Evolutionary conservation across 345 rosid species (phyloP), one percentile per base, ranked within the genome.

Genomic region (Populus ilicifolia): DNA sequence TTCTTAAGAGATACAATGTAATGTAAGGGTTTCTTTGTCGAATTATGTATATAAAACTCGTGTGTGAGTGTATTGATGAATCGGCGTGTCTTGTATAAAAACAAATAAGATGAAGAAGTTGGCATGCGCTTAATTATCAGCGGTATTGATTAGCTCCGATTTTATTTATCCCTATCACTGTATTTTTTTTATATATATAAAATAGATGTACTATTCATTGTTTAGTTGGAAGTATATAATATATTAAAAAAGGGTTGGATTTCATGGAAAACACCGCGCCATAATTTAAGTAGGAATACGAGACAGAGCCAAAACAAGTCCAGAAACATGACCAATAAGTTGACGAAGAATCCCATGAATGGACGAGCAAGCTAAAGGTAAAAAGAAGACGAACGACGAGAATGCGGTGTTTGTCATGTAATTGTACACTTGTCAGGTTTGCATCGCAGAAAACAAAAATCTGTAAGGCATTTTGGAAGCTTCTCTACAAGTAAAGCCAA

Each of bases 211-310:
- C 17, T 0, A 12, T 5, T 21, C 18, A 33, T 13, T 54, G 35
- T 33, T 66, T 66, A 30, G 17, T 8, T 5, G 36, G 20, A 36
- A 38, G 35, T 10, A 73, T 13, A 73, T 27, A 27, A 20, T 17
- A 9, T n/a, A 10, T 62, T 11, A 10, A 23, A 4, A 16, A 29
- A 6, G 27, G 30, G 30, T 20, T 27, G 9, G 62, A 81, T 65
- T 21, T n/a, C 43, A 81, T 74, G 30, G 81, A 36, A 18, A 78
- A 74, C 14, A 70, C 65, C 81, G 81, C 21, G 81, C 21, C 67
- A 25, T 43, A 54, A 54, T 39, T 5, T 8, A 20, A 50, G 65
- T 5, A 64, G 29, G 36, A 41, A 0, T 9, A 41, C 11, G 73
- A 70, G 0, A 48, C 30, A 61, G 35, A 21, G 44, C 13, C 18